phyloP scores from a whole-genome alignment of 2,329 filamentous ascomycete species.

The Colletotrichum liaoningense region DNA sequence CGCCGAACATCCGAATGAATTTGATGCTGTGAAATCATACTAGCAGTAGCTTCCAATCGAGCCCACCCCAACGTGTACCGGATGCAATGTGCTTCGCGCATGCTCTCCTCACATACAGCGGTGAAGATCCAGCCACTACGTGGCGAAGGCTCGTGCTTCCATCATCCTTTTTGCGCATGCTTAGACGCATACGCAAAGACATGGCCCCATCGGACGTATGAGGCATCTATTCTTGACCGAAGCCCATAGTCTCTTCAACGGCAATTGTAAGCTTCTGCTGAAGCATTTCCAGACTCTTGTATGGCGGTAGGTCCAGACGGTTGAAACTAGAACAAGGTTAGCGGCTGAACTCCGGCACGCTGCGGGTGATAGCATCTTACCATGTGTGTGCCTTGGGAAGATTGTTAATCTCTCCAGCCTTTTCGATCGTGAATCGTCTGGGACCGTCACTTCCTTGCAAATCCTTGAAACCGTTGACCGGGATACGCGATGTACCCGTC shows the following conservation, averaged over 20 bases:
- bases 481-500: constrained; percentile 96
- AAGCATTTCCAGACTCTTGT: constrained; percentile 87
- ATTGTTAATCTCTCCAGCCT: constrained; percentile 90
- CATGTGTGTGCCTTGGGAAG: constrained; percentile 98
- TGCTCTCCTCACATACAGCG: background rate
- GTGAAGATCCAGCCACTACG: background rate
- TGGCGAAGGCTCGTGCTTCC: background rate
- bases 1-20: constrained; percentile 36
- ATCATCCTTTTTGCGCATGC: background rate
- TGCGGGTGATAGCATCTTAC: constrained; percentile 64
- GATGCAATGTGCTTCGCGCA: constrained; percentile 6
- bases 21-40: constrained; percentile 31
- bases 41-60: constrained; percentile 19
- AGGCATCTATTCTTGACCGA: constrained; percentile 88
- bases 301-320: constrained; percentile 92
- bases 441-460: constrained; percentile 96
- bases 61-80: background rate
- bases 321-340: constrained; percentile 78
- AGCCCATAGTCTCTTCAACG: constrained; percentile 98
- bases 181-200: background rate
- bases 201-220: background rate
- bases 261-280: constrained; percentile 94
- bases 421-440: constrained; percentile 96
- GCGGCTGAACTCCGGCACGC: constrained; percentile 23
- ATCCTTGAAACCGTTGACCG: constrained; percentile 99